These are phyloP conservation scores for Echinochloa phyllopogon DNA, from an alignment of 176 grass and related monocot genomes.

Conservation along the genomic window DNA sequence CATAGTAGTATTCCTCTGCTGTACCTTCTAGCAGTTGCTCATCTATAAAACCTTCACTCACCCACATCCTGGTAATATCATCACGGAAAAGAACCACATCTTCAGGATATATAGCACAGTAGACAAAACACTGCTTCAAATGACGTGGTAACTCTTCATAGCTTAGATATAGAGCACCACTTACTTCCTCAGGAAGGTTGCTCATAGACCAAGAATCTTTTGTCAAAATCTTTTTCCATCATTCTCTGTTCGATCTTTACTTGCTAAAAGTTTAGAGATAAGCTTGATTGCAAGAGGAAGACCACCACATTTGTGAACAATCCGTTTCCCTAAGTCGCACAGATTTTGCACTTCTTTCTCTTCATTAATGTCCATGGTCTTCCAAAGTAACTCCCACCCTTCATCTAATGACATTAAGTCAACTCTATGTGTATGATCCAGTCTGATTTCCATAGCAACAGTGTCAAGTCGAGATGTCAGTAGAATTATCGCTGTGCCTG, in stretches of 20 bases:
- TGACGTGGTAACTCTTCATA: slow-evolving; percentile 40
- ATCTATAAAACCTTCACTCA: slow-evolving; percentile 35
- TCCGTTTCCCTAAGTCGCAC: slow-evolving; percentile 6
- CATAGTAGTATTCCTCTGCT: slow-evolving; percentile 43
- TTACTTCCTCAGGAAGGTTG: slow-evolving; percentile 13
- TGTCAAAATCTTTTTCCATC: slow-evolving; percentile 45
- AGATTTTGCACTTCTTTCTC: slow-evolving; percentile 31
- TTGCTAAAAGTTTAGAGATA: slow-evolving; percentile 8
- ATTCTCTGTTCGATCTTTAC: neutral
- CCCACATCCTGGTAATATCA: slow-evolving; percentile 32
- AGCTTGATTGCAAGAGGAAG: slow-evolving; percentile 55
- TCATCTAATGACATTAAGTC: slow-evolving; percentile 1
- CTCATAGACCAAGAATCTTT: slow-evolving; percentile 49
- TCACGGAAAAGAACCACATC: neutral
- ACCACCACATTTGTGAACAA: slow-evolving; percentile 51
- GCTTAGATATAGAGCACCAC: slow-evolving; percentile 42
- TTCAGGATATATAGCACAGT: slow-evolving; percentile 14
- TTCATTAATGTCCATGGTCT: slow-evolving; percentile 13
- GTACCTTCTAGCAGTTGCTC: slow-evolving; percentile 34
- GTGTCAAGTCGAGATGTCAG: slow-evolving; percentile 31
- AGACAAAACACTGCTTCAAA: slow-evolving; percentile 44
- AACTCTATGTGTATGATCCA: slow-evolving; percentile 17
- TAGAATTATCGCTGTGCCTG: slow-evolving; percentile 20
- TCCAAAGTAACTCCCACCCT: slow-evolving; percentile 42
- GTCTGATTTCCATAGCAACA: neutral